Evolutionary conservation across 2,329 filamentous ascomycete genomes (phyloP).

Genomic region (Colletotrichum echinochloae): DNA sequence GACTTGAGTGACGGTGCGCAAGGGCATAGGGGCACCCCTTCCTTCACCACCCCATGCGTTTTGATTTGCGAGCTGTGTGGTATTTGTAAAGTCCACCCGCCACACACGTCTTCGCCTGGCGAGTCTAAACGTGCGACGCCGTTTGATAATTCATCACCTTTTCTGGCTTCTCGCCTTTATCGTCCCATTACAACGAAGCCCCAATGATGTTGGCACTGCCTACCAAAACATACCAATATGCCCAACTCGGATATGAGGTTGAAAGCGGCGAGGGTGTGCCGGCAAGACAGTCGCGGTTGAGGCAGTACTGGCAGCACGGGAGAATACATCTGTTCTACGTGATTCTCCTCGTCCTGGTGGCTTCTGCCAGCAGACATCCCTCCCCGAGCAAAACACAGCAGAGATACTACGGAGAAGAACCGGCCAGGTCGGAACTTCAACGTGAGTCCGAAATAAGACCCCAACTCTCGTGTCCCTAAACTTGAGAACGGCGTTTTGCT

Average conservation of each 20-base stretch:
- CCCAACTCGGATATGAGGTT: neutral
- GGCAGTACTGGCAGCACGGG: neutral
- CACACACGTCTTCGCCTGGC: no score
- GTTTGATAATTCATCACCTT: neutral
- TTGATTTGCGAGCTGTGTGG: neutral
- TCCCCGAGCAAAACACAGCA: neutral
- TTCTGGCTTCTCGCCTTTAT: neutral
- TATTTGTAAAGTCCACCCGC: no score
- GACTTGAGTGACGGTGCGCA: neutral
- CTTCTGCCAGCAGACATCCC: neutral
- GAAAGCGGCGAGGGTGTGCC: neutral
- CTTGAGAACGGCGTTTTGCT: neutral
- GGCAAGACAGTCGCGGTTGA: neutral
- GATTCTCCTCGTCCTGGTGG: conserved; percentile 12
- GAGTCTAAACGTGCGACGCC: neutral
- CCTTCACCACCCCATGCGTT: no score
- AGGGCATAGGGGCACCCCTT: neutral
- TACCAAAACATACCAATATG: conserved; percentile 3
- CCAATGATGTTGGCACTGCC: neutral
- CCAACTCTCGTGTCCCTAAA: no score
- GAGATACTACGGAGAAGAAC: conserved; percentile 2
- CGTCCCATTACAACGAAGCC: no score
- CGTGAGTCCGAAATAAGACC: neutral
- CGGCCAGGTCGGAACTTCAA: conserved; percentile 3
- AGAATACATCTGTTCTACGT: conserved; percentile 9